phyloP scores from a whole-genome alignment of 306 rosid genomes.

The Castanopsis chinensis region DNA sequence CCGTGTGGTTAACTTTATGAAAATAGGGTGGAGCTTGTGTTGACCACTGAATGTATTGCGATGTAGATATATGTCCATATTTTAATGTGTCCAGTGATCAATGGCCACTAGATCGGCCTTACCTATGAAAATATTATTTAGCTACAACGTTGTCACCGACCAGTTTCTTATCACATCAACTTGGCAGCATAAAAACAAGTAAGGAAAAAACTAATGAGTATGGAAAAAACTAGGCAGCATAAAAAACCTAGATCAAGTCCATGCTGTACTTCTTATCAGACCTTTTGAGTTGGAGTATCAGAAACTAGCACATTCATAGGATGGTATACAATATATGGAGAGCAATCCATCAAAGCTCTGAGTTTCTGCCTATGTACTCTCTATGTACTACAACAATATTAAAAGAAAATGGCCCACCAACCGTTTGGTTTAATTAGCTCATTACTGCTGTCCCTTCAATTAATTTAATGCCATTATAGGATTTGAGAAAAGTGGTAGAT shows the following conservation, averaged over 20 bases:
- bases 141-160: too few species aligned
- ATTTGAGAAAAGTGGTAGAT: conserved; percentile 13
- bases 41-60: too few species aligned
- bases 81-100: fast-evolving
- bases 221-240: too few species aligned
- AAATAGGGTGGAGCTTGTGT: too few species aligned
- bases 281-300: conserved; percentile 36
- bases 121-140: too few species aligned
- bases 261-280: background rate
- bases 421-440: conserved; percentile 19
- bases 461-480: background rate
- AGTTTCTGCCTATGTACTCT: too few species aligned
- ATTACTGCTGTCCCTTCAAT: conserved; percentile 14
- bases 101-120: too few species aligned
- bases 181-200: too few species aligned
- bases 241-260: too few species aligned
- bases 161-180: background rate
- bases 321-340: conserved; percentile 8
- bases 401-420: conserved; percentile 25
- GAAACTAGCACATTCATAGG: conserved; percentile 25
- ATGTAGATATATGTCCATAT: too few species aligned
- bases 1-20: too few species aligned
- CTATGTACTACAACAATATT: conserved; percentile 20
- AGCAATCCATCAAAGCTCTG: conserved; percentile 19
- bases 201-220: too few species aligned